Percentiles rank a stretch among this genome's conserved stretches.
Conservation (phyloP, 345 rosid genomes). For the Citrus unshiu region DNA sequence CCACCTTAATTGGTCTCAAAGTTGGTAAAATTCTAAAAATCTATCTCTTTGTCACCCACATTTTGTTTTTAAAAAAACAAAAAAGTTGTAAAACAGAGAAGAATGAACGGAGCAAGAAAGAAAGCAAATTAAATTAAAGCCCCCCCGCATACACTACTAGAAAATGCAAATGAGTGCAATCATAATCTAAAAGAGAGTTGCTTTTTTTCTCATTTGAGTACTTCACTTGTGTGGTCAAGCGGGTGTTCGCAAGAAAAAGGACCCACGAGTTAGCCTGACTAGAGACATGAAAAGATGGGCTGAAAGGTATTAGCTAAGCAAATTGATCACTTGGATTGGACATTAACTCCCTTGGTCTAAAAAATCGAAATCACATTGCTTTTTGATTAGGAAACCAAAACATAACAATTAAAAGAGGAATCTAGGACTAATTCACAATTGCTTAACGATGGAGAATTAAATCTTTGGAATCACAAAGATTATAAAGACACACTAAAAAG, state of each 20-base stretch:
- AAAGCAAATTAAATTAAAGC: background rate
- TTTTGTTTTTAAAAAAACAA: background rate
- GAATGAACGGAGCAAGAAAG: background rate
- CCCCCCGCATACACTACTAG: background rate
- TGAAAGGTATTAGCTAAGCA: constrained; percentile 47
- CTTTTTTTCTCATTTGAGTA: constrained; percentile 1
- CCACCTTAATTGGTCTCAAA: constrained; percentile 54
- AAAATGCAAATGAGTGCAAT: constrained; percentile 40
- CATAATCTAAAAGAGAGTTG: constrained; percentile 29
- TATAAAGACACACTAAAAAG: constrained; percentile 7
- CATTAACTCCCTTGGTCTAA: constrained; percentile 25
- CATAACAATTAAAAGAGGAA: constrained; percentile 5
- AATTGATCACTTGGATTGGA: constrained; percentile 29
- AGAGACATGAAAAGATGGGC: constrained; percentile 60
- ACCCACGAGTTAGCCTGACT: constrained; percentile 30
- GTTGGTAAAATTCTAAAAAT: constrained; percentile 12
- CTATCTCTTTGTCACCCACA: constrained; percentile 23
- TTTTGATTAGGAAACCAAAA: constrained; percentile 5
- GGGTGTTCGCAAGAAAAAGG: constrained; percentile 32
- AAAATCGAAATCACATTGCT: constrained; percentile 2
- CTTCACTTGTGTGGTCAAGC: constrained; percentile 51
- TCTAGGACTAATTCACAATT: constrained; percentile 15
- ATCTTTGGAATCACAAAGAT: constrained; percentile 13
- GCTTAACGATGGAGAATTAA: constrained; percentile 20
- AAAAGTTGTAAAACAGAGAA: background rate